These are phyloP conservation scores for Yamadazyma endophytica DNA, from an alignment of 805 yeast species.

Conservation along the genomic window DNA sequence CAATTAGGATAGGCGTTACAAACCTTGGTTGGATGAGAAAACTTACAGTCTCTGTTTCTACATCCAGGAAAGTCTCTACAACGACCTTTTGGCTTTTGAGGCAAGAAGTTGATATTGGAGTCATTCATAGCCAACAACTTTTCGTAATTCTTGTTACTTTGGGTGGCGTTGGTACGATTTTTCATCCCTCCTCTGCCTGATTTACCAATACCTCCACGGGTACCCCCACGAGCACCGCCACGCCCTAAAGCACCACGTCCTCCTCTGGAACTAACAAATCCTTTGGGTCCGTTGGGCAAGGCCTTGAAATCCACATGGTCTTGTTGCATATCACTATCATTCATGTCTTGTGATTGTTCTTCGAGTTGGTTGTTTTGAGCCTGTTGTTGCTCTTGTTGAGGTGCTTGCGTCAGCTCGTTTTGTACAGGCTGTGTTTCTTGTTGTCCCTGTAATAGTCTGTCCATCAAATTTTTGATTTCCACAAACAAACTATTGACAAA, in stretches of 20 bases:
- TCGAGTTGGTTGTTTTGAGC: too few species aligned
- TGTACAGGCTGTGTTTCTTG: conserved; percentile 8
- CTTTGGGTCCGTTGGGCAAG: conserved; percentile 7
- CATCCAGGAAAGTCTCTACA: conserved; percentile 73
- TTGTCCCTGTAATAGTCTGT: conserved; percentile 5
- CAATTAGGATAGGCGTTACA: conserved; percentile 78
- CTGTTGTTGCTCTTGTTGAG: conserved; percentile 7
- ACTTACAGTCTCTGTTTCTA: conserved; percentile 61
- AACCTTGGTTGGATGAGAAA: conserved; percentile 74
- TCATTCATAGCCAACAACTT: conserved; percentile 35
- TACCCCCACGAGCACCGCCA: conserved; percentile 1
- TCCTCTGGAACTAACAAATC: too few species aligned
- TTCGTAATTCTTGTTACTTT: conserved; percentile 38
- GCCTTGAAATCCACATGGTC: conserved; percentile 11
- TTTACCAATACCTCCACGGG: conserved; percentile 21
- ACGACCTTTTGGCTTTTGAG: conserved; percentile 54
- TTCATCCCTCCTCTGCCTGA: conserved; percentile 9
- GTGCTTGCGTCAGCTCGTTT: conserved; percentile 5
- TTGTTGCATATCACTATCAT: conserved; percentile 9
- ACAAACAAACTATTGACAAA: conserved; percentile 56
- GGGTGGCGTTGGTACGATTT: conserved; percentile 32
- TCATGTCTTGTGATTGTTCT: conserved; percentile 2
- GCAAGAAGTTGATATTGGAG: conserved; percentile 30
- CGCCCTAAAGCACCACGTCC: too few species aligned
- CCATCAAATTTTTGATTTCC: conserved; percentile 46